Evolutionary conservation across 73 alveolate genomes (phyloP), one percentile per base, ranked within the genome.

Genomic region (Breviolum minutum): DNA sequence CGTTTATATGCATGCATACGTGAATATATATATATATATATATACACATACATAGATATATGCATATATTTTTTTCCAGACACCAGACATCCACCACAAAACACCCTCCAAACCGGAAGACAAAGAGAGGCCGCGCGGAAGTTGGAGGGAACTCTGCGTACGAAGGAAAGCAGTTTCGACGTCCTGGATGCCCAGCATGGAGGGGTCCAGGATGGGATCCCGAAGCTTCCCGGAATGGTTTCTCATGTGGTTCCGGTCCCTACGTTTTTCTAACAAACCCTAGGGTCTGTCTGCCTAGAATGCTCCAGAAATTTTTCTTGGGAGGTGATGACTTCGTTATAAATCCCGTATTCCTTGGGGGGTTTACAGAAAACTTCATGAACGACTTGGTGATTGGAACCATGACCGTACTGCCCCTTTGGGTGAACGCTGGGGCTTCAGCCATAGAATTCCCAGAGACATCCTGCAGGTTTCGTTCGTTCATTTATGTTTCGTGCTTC

Each of bases 101-200:
- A n/a, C 77, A 68, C 0, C 77, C 24, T 68, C 24, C 77, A 22
- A 22, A 68, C 81, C 62, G n/a, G n/a, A n/a, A n/a, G n/a, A n/a
- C n/a, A n/a, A n/a, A n/a, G n/a, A n/a, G n/a, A 89, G 95, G 95
- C 95, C 60, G 95, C 95, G 54, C 84, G 95, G 95, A 89, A 69
- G 86, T n/a, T 89, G 86, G 95, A 89, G 60, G 95, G 95, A 20
- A 69, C 69, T 26, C 95, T 89, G 95, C 95, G 95, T 8, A 89
- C 62, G 73, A 76, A 68, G 86, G 71, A 61, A 54, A 89, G 95
- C 73, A 69, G 66, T 32, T 87, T 63, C 66, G 95, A 87, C 69
- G 95, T 30, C 24, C 61, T 12, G 73, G 54, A 54, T 22, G 54
- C 30, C 54, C 54, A 40, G 3, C 54, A n/a, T n/a, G n/a, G n/a